Evolutionary conservation across 768 basidiomycete species (phyloP), one percentile per base, ranked within the genome.

Genomic region (Phylloporus arenicola): DNA sequence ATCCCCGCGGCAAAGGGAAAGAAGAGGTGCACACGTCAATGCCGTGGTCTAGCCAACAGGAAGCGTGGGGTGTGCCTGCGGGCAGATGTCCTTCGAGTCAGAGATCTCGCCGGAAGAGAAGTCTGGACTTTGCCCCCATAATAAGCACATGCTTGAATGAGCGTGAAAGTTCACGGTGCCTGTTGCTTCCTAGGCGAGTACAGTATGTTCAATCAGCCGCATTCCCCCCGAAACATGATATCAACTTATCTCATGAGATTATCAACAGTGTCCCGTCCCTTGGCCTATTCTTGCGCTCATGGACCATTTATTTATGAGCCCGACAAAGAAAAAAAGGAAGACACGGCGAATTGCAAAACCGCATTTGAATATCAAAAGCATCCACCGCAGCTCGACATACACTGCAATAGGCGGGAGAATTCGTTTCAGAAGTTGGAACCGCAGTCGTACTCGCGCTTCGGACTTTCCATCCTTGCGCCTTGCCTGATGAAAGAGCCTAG

Each of bases 361-460:
- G 17, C 39, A 38, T 24, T 24, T 17, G 24, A 39, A 13, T 30
- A 43, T 43, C 50, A 30, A 46, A 53, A 57, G 44, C 16, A n/a
- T 42, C 14, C 16, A 42, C 25, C 41, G 8, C 7, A 11, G 11
- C 39, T 40, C 39, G 24, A n/a, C 22, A 12, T 24, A 34, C 37
- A 31, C 27, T 43, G 27, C 19, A 17, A 29, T 24, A 8, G 17
- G 35, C 20, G 54, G 45, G 54, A 47, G 34, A 49, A 37, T 30
- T 9, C 43, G 45, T 53, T 52, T 61, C 50, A 50, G 17, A 48
- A 57, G 19, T 46, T n/a, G n/a, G n/a, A n/a, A n/a, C n/a, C n/a
- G n/a, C 48, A 38, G 39, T 41, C 40, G 34, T 9, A 43, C 35
- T 8, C 17, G 9, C 13, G 14, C 25, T 20, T 31, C 14, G 29